phyloP scores from a whole-genome alignment of 345 rosid genomes.

The Cochlearia excelsa region DNA sequence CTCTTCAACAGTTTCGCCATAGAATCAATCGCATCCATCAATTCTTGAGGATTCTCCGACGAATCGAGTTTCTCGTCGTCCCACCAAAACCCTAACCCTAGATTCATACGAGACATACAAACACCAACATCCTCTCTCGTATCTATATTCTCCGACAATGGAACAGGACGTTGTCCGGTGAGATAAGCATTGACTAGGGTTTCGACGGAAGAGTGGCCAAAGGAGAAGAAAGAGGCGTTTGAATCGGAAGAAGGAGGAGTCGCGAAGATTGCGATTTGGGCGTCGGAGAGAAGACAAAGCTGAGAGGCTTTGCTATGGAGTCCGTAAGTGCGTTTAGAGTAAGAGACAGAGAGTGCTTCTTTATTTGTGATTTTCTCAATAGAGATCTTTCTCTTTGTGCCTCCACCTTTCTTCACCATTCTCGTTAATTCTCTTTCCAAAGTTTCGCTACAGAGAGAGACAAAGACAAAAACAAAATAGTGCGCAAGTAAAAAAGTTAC shows the following conservation, averaged over 20 bases:
- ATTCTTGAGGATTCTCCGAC: too few species aligned
- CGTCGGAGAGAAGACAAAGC: conserved; percentile 8
- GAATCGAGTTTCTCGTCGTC: too few species aligned
- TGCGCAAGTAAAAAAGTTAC: too few species aligned
- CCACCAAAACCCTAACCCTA: too few species aligned
- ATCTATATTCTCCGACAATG: not conserved
- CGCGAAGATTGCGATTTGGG: not conserved
- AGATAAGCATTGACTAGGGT: not conserved
- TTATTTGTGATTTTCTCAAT: not conserved
- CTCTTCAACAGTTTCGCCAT: too few species aligned
- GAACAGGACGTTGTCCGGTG: not conserved
- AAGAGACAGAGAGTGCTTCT: not conserved
- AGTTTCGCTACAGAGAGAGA: too few species aligned
- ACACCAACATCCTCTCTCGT: not conserved
- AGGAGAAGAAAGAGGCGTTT: conserved; percentile 12
- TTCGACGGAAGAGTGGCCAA: conserved; percentile 5
- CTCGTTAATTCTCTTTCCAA: too few species aligned
- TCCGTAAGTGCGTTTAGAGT: not conserved
- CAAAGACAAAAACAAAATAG: too few species aligned
- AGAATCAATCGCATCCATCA: too few species aligned
- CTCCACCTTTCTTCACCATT: not conserved
- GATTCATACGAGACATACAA: too few species aligned
- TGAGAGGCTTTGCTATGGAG: conserved; percentile 3
- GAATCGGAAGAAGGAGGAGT: not conserved
- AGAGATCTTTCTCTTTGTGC: not conserved